Percentiles rank a stretch among this genome's conserved stretches.
Conservation (phyloP, 2,329 filamentous ascomycete genomes). For the Aureobasidium sp. region DNA sequence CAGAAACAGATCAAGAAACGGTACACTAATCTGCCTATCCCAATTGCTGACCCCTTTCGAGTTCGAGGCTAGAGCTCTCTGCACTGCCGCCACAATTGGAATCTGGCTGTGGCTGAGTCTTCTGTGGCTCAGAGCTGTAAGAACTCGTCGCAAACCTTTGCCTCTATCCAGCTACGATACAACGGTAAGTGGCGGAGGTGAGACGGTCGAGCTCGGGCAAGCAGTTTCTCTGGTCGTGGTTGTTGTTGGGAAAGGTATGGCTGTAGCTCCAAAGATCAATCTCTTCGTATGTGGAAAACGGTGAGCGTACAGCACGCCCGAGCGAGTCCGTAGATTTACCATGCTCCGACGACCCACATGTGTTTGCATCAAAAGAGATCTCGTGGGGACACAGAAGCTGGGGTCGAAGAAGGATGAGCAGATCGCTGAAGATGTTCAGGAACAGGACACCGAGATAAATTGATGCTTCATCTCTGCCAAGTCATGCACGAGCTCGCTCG, state of each 20-base stretch:
- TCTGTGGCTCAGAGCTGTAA: neutral
- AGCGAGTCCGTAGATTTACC: too few relatives aligned
- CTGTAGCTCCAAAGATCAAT: neutral
- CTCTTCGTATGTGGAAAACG: neutral
- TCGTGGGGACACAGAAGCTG: neutral
- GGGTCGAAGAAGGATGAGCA: neutral
- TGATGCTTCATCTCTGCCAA: neutral
- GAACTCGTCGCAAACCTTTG: neutral
- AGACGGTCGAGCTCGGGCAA: neutral
- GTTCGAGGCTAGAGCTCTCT: neutral
- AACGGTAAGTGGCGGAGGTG: neutral
- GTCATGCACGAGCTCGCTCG: neutral
- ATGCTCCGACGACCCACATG: neutral
- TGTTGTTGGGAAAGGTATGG: neutral
- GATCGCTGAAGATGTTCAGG: constrained; percentile 4
- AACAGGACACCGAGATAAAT: neutral
- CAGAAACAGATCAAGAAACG: neutral
- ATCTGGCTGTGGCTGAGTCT: neutral
- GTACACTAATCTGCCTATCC: constrained; percentile 2
- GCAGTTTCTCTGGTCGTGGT: neutral
- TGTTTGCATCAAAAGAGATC: neutral
- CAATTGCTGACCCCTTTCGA: neutral
- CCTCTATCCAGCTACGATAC: neutral
- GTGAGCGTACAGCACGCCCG: neutral
- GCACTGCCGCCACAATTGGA: neutral